A percentile compares a stretch with the other conserved stretches of the same genome.
These are phyloP conservation scores for Penicillium expansum DNA, from an alignment of 2,329 filamentous ascomycete species.

Conservation along the genomic window DNA sequence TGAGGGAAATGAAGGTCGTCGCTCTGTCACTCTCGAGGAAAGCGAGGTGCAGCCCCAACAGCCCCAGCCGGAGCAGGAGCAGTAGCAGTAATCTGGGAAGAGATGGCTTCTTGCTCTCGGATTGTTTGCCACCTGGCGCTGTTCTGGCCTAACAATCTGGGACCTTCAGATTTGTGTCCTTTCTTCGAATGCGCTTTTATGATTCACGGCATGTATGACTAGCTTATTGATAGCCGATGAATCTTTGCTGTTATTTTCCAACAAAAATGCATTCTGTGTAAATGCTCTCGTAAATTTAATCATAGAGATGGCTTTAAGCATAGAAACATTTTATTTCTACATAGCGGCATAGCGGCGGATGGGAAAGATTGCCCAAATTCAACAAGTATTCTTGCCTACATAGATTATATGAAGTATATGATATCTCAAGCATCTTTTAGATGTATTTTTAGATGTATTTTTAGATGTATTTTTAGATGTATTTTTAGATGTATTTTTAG, in stretches of 20 bases:
- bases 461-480: not conserved
- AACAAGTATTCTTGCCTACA: too few species aligned
- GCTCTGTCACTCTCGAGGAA: not conserved
- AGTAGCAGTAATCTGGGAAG: not conserved
- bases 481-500: not conserved
- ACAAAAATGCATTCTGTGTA: not conserved
- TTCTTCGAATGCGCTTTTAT: not conserved
- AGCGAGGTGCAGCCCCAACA: not conserved
- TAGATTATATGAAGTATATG: too few species aligned
- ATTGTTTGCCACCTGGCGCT: not conserved
- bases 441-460: not conserved
- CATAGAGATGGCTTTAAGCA: not conserved
- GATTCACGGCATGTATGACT: not conserved
- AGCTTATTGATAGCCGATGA: not conserved
- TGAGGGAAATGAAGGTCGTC: not conserved
- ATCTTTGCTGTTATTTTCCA: not conserved
- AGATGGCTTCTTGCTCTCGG: too few species aligned
- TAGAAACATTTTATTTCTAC: not conserved
- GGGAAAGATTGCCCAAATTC: too few species aligned
- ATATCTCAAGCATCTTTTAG: not conserved
- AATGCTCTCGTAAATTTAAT: not conserved
- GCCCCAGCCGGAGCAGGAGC: not conserved
- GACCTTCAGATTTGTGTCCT: not conserved
- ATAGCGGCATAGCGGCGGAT: too few species aligned
- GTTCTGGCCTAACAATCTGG: not conserved